Evolutionary conservation across 2,329 filamentous ascomycete species (phyloP).

Genomic region (Fonsecaea pugnacius): DNA sequence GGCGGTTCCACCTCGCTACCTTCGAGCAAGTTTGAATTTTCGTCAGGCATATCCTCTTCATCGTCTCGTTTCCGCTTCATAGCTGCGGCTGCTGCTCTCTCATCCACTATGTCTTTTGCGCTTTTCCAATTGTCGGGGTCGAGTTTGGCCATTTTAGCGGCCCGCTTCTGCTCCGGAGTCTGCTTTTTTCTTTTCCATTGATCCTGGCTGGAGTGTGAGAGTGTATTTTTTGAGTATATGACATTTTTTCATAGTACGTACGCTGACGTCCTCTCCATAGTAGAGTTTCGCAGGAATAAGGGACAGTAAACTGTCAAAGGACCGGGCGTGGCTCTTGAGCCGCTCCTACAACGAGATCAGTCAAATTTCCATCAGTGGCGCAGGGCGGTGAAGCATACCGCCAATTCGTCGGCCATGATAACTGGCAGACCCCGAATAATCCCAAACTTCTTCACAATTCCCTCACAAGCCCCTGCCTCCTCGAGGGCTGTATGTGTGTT

Average conservation of each 20-base stretch:
- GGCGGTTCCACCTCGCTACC: constrained; percentile 21
- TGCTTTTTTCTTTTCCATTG: constrained; percentile 97
- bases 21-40: background rate
- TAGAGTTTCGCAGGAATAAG: constrained; percentile 90
- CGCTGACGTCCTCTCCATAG: constrained; percentile 81
- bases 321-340: constrained; percentile 64
- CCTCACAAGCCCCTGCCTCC: background rate
- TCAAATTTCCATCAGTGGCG: constrained; percentile 3
- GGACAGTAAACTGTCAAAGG: constrained; percentile 84
- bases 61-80: constrained; percentile 78
- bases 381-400: constrained; percentile 26
- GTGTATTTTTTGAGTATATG: background rate
- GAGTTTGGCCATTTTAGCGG: constrained; percentile 83
- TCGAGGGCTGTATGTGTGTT: background rate
- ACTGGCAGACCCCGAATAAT: background rate
- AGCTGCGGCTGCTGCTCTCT: constrained; percentile 70
- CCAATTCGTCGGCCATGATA: constrained; percentile 33
- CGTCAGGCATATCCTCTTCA: constrained; percentile 54
- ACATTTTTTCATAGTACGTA: constrained; percentile 56
- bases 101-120: constrained; percentile 91
- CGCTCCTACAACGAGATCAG: constrained; percentile 49
- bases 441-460: background rate
- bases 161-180: constrained; percentile 82
- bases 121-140: constrained; percentile 89
- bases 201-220: constrained; percentile 60